These are phyloP conservation scores for Herpotrichia juniperi DNA, from an alignment of 2,329 filamentous ascomycete species.

Conservation along the genomic window DNA sequence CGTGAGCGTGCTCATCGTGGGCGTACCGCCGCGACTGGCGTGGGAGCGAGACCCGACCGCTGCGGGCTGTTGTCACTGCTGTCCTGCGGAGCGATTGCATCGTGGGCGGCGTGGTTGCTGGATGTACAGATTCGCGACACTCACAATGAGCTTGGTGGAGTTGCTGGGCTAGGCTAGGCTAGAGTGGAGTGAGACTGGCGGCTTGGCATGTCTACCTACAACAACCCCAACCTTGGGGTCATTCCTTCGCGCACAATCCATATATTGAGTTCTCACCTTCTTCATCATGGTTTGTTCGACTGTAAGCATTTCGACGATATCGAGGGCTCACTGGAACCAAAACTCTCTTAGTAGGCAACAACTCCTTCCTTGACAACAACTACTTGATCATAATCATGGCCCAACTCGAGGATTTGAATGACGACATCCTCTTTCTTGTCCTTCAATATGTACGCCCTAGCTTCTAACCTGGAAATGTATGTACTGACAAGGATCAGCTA, in stretches of 20 bases:
- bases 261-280: too few species aligned
- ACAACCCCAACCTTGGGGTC: not conserved
- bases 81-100: conserved; percentile 56
- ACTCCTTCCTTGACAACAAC: too few species aligned
- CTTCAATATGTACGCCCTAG: not conserved
- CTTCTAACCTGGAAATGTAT: conserved; percentile 17
- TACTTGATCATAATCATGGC: conserved; percentile 9
- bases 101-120: conserved; percentile 30
- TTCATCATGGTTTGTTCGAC: too few species aligned
- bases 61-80: conserved; percentile 49
- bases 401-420: conserved; percentile 16
- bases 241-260: not conserved
- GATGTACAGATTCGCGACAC: conserved; percentile 4
- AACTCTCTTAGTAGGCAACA: too few species aligned
- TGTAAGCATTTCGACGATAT: too few species aligned
- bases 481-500: conserved; percentile 9
- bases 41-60: conserved; percentile 39
- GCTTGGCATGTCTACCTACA: conserved; percentile 15
- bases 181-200: conserved; percentile 15
- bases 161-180: conserved; percentile 19
- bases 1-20: conserved; percentile 43
- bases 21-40: conserved; percentile 51
- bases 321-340: too few species aligned
- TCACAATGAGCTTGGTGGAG: conserved; percentile 29
- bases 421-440: conserved; percentile 24